Conservation (phyloP, 345 rosid genomes). For the Eucalyptus viminalis region DNA sequence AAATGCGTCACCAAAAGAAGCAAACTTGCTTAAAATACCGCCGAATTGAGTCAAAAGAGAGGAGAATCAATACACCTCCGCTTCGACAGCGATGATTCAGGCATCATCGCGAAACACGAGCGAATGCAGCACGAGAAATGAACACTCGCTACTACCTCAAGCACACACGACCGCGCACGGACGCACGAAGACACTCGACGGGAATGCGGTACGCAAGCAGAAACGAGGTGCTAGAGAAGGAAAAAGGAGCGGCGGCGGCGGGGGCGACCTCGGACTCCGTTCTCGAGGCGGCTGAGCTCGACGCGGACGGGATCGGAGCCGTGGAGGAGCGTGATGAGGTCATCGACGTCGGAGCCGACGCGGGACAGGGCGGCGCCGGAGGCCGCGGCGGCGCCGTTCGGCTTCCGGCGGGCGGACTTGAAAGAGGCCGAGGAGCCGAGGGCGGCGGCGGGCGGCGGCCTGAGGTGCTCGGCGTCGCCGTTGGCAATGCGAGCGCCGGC, state of each 20-base stretch:
- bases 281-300: constrained; percentile 39
- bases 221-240: neutral
- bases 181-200: neutral
- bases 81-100: neutral
- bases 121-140: neutral
- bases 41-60: neutral
- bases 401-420: constrained; percentile 27
- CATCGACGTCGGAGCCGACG: constrained; percentile 21
- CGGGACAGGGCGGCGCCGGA: constrained; percentile 3
- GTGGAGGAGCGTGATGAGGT: constrained; percentile 23
- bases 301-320: constrained; percentile 47
- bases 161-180: neutral
- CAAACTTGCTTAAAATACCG: neutral
- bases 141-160: neutral
- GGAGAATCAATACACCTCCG: neutral
- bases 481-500: constrained; percentile 9
- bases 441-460: neutral
- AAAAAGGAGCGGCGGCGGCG: neutral
- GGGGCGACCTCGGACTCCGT: constrained; percentile 23
- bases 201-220: neutral
- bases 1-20: neutral
- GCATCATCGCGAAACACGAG: neutral
- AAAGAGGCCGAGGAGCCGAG: constrained; percentile 22
- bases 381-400: neutral
- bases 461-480: constrained; percentile 12